Evolutionary conservation across 371 early-diverging fungal genomes (phyloP).

Genomic region (Capniomyces stellatus): DNA sequence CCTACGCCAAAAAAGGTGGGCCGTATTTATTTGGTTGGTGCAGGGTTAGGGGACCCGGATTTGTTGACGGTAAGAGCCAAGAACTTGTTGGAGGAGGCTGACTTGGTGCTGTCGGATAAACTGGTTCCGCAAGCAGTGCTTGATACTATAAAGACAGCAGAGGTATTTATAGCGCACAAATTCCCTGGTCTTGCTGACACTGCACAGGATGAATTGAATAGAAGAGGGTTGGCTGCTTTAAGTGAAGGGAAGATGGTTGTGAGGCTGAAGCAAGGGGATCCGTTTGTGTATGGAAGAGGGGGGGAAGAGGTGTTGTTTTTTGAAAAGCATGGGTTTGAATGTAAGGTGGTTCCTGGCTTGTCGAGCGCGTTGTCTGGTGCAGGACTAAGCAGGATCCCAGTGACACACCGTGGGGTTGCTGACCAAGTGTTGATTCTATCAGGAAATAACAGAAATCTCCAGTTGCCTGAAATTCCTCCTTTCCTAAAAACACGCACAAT

Average conservation of each 20-base stretch:
- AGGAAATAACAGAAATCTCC: slow-evolving; percentile 50
- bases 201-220: slow-evolving; percentile 58
- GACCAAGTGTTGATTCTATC: slow-evolving; percentile 71
- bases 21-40: slow-evolving; percentile 53
- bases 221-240: slow-evolving; percentile 49
- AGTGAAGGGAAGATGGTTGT: slow-evolving; percentile 48
- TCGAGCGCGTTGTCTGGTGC: slow-evolving; percentile 59
- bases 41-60: slow-evolving; percentile 73
- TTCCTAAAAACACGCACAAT: slow-evolving; percentile 44
- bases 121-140: slow-evolving; percentile 50
- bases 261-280: slow-evolving; percentile 78
- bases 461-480: slow-evolving; percentile 50
- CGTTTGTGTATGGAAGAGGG: slow-evolving; percentile 81
- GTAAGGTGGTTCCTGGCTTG: slow-evolving; percentile 60
- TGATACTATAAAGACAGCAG: slow-evolving; percentile 32
- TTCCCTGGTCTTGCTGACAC: slow-evolving; percentile 55
- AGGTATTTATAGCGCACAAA: slow-evolving; percentile 49
- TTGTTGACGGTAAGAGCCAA: slow-evolving; percentile 57
- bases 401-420: slow-evolving; percentile 65
- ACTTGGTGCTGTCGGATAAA: slow-evolving; percentile 64
- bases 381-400: slow-evolving; percentile 46
- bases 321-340: slow-evolving; percentile 41
- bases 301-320: slow-evolving; percentile 71
- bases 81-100: slow-evolving; percentile 39
- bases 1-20: slow-evolving; percentile 6